Evolutionary conservation across 2,329 filamentous ascomycete genomes (phyloP).

Genomic region (Sphaceloma murrayae): DNA sequence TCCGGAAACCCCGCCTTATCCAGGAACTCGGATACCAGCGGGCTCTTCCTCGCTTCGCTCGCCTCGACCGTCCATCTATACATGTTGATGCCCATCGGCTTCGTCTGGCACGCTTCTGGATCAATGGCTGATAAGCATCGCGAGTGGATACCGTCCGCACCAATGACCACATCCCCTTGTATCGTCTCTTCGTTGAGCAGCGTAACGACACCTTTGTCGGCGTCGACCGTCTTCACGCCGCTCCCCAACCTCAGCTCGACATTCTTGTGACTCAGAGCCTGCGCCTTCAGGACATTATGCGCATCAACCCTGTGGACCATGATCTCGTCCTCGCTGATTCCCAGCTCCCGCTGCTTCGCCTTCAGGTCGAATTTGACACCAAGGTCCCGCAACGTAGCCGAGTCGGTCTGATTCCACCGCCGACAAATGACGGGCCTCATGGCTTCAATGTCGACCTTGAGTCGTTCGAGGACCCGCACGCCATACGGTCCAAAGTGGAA

Average conservation of each 20-base stretch:
- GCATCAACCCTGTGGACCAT: conserved; percentile 22
- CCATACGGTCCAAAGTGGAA: conserved; percentile 35
- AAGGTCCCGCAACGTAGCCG: conserved; percentile 15
- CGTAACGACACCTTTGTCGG: conserved; percentile 18
- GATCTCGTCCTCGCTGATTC: conserved; percentile 17
- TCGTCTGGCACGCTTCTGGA: not conserved
- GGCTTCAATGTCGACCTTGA: conserved; percentile 28
- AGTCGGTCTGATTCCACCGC: conserved; percentile 19
- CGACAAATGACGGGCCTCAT: conserved; percentile 17
- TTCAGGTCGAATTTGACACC: conserved; percentile 14
- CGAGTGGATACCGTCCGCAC: conserved; percentile 22
- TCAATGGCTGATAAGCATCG: conserved; percentile 6
- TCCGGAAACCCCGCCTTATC: not conserved
- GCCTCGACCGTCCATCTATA: conserved; percentile 15
- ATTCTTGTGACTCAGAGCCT: conserved; percentile 17
- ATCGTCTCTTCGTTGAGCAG: conserved; percentile 17
- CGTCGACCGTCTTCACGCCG: conserved; percentile 19
- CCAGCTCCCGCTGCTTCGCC: conserved; percentile 16
- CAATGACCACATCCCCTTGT: conserved; percentile 21
- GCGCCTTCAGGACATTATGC: conserved; percentile 18
- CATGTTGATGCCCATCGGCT: conserved; percentile 14
- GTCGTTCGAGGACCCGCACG: conserved; percentile 27
- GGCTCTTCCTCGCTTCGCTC: not conserved
- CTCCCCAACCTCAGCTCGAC: conserved; percentile 18
- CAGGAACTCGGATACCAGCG: not conserved